These are phyloP conservation scores for Vanrija humicola DNA, from an alignment of 1,284 basidiomycete species.

Conservation along the genomic window DNA sequence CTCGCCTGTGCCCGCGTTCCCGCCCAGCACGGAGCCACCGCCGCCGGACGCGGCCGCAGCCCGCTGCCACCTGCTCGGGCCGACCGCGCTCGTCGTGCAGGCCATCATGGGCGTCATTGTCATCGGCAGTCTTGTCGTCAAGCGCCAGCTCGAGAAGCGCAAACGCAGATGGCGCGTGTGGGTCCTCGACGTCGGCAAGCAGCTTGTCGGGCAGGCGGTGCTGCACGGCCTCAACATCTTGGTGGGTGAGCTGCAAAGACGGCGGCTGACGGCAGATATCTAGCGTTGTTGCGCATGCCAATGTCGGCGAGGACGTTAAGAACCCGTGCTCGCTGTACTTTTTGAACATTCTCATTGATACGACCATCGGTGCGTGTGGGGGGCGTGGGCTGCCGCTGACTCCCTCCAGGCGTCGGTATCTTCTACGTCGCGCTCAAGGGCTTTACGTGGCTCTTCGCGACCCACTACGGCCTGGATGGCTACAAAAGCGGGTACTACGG, in stretches of 20 bases:
- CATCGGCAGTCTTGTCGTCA: slow-evolving; percentile 76
- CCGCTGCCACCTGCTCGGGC: slow-evolving; percentile 51
- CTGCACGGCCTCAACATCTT: slow-evolving; percentile 84
- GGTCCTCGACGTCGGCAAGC: slow-evolving; percentile 86
- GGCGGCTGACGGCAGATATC: slow-evolving; percentile 36
- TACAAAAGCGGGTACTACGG: slow-evolving; percentile 87
- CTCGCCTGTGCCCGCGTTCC: slow-evolving; percentile 30
- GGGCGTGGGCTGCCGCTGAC: background rate
- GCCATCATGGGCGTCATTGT: slow-evolving; percentile 73
- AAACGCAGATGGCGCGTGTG: slow-evolving; percentile 88
- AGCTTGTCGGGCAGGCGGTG: slow-evolving; percentile 85
- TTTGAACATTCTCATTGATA: slow-evolving; percentile 90
- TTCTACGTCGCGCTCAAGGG: slow-evolving; percentile 75
- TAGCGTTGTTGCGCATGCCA: slow-evolving; percentile 57
- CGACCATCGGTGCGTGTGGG: slow-evolving; percentile 69
- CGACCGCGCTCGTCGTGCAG: slow-evolving; percentile 50
- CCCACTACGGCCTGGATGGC: slow-evolving; percentile 64
- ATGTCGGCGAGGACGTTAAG: slow-evolving; percentile 52
- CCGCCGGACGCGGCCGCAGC: slow-evolving; percentile 51
- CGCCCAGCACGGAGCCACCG: slow-evolving; percentile 30
- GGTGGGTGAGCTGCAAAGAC: slow-evolving; percentile 47
- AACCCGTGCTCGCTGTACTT: slow-evolving; percentile 92
- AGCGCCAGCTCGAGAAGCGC: slow-evolving; percentile 78
- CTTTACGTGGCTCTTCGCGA: slow-evolving; percentile 64
- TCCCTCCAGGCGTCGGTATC: slow-evolving; percentile 66